These are phyloP conservation scores for Mycosarcoma mackinlayi DNA, from an alignment of 1,284 basidiomycete species.

Conservation along the genomic window DNA sequence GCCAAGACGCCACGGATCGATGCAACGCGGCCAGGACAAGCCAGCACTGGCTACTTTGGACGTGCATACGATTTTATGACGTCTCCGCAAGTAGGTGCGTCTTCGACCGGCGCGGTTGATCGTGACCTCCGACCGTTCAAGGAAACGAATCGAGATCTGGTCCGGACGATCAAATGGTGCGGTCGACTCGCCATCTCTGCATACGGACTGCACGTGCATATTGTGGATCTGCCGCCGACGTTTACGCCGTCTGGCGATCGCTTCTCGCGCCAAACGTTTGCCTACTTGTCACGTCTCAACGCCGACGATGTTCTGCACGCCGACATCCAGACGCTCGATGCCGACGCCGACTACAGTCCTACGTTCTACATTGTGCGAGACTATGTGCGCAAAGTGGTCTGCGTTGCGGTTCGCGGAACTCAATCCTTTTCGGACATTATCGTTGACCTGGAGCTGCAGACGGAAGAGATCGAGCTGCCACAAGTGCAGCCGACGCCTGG, in stretches of 20 bases:
- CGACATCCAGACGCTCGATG: slow-evolving; percentile 65
- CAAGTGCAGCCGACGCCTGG: slow-evolving; percentile 46
- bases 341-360: slow-evolving; percentile 61
- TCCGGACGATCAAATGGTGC: slow-evolving; percentile 65
- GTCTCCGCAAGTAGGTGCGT: slow-evolving; percentile 37
- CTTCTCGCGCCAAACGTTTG: slow-evolving; percentile 65
- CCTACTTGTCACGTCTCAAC: slow-evolving; percentile 62
- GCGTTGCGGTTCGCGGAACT: slow-evolving; percentile 65
- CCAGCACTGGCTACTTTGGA: slow-evolving; percentile 48
- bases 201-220: slow-evolving; percentile 53
- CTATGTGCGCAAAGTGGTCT: slow-evolving; percentile 60
- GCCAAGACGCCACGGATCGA: slow-evolving; percentile 56
- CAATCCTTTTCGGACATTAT: slow-evolving; percentile 67
- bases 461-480: slow-evolving; percentile 60
- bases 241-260: slow-evolving; percentile 66
- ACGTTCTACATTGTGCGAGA: slow-evolving; percentile 67
- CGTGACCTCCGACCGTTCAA: slow-evolving; percentile 23
- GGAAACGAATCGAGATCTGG: slow-evolving; percentile 45
- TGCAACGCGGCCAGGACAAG: slow-evolving; percentile 27
- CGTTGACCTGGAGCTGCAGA: slow-evolving; percentile 64
- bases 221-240: slow-evolving; percentile 60
- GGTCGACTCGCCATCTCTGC: slow-evolving; percentile 66
- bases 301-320: slow-evolving; percentile 66
- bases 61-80: slow-evolving; percentile 48
- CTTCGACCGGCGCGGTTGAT: slow-evolving; percentile 6